Percentiles rank a stretch among this genome's conserved stretches.
Conservation (phyloP, 768 basidiomycete species). For the Cyathus striatus region DNA sequence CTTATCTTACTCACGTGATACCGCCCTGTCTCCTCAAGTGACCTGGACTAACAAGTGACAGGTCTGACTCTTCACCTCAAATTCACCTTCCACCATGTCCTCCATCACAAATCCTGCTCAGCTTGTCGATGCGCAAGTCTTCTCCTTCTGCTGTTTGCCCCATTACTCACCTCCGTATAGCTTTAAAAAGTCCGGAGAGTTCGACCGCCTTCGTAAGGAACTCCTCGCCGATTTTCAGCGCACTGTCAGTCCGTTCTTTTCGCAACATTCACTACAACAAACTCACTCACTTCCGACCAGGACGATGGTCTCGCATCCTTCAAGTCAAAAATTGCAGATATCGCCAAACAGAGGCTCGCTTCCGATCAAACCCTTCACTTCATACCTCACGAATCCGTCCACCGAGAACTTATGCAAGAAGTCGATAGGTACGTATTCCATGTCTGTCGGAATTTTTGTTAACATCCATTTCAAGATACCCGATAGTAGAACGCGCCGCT, state of each 20-base stretch:
- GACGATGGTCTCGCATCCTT: conserved; percentile 52
- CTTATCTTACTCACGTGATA: conserved; percentile 7
- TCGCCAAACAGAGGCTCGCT: conserved; percentile 49
- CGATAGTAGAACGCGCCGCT: conserved; percentile 60
- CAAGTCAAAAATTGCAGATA: conserved; percentile 55
- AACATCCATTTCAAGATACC: conserved; percentile 36
- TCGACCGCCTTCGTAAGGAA: conserved; percentile 66
- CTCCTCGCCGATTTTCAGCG: conserved; percentile 56
- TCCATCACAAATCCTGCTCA: conserved; percentile 52
- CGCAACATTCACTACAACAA: not conserved
- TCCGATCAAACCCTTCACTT: conserved; percentile 51
- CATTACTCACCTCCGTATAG: conserved; percentile 24
- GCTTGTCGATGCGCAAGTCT: conserved; percentile 58
- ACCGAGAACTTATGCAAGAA: conserved; percentile 65
- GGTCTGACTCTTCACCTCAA: not conserved
- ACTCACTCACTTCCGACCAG: conserved; percentile 1
- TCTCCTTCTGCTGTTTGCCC: not conserved
- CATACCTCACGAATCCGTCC: conserved; percentile 45
- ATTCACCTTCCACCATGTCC: conserved; percentile 21
- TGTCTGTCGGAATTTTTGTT: not conserved
- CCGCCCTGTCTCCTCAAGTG: not conserved
- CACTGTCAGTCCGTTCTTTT: conserved; percentile 39
- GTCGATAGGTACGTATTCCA: conserved; percentile 50
- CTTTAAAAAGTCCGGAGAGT: conserved; percentile 79
- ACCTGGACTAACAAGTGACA: not conserved